phyloP scores from a whole-genome alignment of 768 basidiomycete genomes.

The Dictyophora rubrovolvata region DNA sequence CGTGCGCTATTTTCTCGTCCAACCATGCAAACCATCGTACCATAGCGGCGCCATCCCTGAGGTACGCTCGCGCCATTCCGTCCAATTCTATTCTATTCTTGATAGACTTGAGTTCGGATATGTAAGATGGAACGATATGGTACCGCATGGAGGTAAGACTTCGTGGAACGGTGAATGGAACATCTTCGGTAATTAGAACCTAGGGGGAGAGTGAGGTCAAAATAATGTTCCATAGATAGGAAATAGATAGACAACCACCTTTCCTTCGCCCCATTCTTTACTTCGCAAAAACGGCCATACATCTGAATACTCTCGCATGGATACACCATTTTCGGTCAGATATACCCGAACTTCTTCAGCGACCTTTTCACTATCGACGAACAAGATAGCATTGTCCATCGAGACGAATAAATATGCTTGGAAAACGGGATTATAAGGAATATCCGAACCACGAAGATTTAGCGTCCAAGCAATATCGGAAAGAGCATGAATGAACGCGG shows the following conservation, averaged over 20 bases:
- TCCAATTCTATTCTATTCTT: conserved; percentile 85
- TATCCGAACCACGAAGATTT: conserved; percentile 83
- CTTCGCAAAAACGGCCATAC: conserved; percentile 70
- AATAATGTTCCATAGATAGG: neutral
- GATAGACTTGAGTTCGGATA: conserved; percentile 72
- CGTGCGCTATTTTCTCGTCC: conserved; percentile 64
- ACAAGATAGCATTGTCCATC: conserved; percentile 47
- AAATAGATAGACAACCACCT: conserved; percentile 30
- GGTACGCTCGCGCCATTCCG: conserved; percentile 74
- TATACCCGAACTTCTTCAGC: conserved; percentile 48
- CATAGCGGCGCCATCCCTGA: conserved; percentile 82
- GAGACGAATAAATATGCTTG: conserved; percentile 77
- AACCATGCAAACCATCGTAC: conserved; percentile 88
- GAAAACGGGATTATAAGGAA: conserved; percentile 89
- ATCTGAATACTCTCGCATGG: conserved; percentile 59
- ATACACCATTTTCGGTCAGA: conserved; percentile 44
- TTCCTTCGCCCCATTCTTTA: conserved; percentile 72
- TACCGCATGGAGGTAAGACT: conserved; percentile 79
- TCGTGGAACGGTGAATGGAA: conserved; percentile 73
- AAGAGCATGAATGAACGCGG: conserved; percentile 58
- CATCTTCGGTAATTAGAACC: conserved; percentile 62
- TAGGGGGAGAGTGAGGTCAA: conserved; percentile 18
- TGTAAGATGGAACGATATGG: conserved; percentile 56
- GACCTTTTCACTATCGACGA: conserved; percentile 64
- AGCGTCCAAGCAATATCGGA: conserved; percentile 66